Evolutionary conservation across 108 stramenopile species (phyloP).

Genomic region (Skeletonema grethae): DNA sequence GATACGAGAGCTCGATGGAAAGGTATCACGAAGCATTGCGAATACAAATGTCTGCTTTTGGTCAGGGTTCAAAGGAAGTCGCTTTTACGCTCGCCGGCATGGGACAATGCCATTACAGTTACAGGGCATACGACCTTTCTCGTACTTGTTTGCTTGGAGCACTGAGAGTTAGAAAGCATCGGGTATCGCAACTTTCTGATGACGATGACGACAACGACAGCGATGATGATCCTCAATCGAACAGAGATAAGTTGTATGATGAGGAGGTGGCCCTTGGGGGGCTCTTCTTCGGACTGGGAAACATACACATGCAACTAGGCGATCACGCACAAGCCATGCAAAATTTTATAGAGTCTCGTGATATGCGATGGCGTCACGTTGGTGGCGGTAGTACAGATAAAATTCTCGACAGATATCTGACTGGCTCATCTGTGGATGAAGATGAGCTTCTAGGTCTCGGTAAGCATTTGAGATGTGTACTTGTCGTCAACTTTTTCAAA

Average conservation of each 20-base stretch:
- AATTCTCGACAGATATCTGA: constrained; percentile 36
- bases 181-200: constrained; percentile 20
- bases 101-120: constrained; percentile 35
- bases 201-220: not conserved
- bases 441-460: constrained; percentile 43
- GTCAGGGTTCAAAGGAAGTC: constrained; percentile 38
- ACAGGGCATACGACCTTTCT: constrained; percentile 25
- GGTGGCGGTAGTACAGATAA: constrained; percentile 39
- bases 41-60: constrained; percentile 40
- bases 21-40: constrained; percentile 50
- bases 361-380: constrained; percentile 41
- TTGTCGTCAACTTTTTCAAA: not conserved
- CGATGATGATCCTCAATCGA: not conserved
- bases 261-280: constrained; percentile 44
- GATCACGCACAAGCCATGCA: constrained; percentile 43
- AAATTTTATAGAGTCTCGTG: constrained; percentile 43
- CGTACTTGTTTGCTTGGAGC: constrained; percentile 46
- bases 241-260: constrained; percentile 11
- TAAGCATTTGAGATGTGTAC: constrained; percentile 2
- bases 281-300: constrained; percentile 41
- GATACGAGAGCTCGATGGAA: constrained; percentile 47
- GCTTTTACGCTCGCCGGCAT: constrained; percentile 43
- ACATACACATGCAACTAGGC: constrained; percentile 28
- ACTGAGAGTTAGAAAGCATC: constrained; percentile 34
- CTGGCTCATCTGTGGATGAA: constrained; percentile 31